Base-by-base conservation (phyloP, 1,284 basidiomycete species). In the Trichosporon ovoides region DNA sequence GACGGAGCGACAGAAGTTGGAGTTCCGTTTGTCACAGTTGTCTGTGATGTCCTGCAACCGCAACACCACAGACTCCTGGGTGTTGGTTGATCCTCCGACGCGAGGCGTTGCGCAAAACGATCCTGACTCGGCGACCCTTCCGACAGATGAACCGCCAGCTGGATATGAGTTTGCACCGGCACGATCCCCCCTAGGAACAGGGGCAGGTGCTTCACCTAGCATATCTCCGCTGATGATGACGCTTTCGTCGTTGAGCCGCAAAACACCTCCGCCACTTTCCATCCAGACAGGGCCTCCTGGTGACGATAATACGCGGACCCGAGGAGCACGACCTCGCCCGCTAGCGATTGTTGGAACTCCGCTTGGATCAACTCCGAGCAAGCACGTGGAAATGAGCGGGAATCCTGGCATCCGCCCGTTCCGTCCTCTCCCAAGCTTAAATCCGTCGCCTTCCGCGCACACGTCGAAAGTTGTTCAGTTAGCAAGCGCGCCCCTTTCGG, bases 401-500 rank as follows among this genome's bases (percentile, higher is more conserved):
- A 9, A 28, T 4, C 4, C 16, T 31, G 16, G 14, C 24, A 48
- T 14, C 43, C 43, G 43, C 43, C 43, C 43, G 16, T 48, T 48
- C 43, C 43, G 43, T 16, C 43, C 43, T 11, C 43, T 48, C 16
- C 43, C 43, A 28, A 48, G 43, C 43, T 31, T 48, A 48, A 48
- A 48, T 22, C 19, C 43, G 43, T 28, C 43, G n/a, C 43, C 43
- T 18, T 31, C 43, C 24, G 43, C 43, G 24, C 43, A 5, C 4
- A 7, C 28, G 24, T n/a, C 43, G 43, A 48, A 31, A 31, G 19
- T 28, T 19, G 24, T 3, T 9, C 43, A 16, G 16, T 12, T 22
- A 28, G 6, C 43, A 28, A 22, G 24, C 24, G 14, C n/a, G 24
- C 28, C 43, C 16, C 22, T 24, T 14, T 48, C 43, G 24, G 43